phyloP scores from a whole-genome alignment of 2,329 filamentous ascomycete species.

The Bretziella fagacearum region DNA sequence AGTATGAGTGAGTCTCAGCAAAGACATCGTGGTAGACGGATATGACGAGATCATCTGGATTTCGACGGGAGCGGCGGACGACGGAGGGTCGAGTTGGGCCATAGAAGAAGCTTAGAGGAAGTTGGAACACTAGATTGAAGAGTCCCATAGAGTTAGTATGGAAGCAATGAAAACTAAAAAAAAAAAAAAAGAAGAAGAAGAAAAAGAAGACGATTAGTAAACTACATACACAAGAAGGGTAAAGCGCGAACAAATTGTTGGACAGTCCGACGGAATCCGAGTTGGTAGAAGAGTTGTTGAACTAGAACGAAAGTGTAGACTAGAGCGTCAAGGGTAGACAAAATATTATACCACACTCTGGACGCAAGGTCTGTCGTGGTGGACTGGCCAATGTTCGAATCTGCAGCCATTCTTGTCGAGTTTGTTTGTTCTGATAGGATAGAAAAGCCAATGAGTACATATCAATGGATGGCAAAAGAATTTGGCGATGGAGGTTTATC shows the following conservation, averaged over 20 bases:
- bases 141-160: constrained; percentile 11
- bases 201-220: too few species aligned
- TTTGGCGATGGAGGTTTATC: too few species aligned
- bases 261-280: constrained; percentile 7
- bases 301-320: constrained; percentile 8
- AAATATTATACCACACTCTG: neutral
- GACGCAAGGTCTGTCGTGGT: too few species aligned
- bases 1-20: constrained; percentile 49
- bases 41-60: constrained; percentile 11
- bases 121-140: constrained; percentile 4
- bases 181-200: too few species aligned
- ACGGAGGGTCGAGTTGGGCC: constrained; percentile 5
- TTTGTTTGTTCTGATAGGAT: too few species aligned
- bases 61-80: constrained; percentile 9
- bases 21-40: constrained; percentile 28
- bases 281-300: constrained; percentile 11
- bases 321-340: constrained; percentile 2
- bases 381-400: too few species aligned
- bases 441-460: too few species aligned
- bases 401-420: too few species aligned
- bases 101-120: constrained; percentile 9
- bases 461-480: too few species aligned
- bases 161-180: too few species aligned
- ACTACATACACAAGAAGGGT: constrained; percentile 55
- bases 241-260: constrained; percentile 27